Evolutionary conservation across 148 eudicot genomes (phyloP).

Genomic region (Nyssa sinensis): DNA sequence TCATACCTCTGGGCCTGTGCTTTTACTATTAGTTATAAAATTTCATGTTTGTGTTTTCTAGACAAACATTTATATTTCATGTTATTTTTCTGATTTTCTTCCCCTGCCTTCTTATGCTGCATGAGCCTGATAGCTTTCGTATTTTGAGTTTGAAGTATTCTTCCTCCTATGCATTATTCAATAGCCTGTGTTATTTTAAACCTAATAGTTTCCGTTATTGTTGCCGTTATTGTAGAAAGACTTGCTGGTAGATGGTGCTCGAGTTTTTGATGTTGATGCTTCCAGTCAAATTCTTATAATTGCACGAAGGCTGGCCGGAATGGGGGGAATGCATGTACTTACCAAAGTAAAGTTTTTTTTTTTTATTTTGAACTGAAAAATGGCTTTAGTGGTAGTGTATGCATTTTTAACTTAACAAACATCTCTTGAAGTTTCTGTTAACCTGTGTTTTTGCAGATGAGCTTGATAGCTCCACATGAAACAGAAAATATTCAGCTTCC

Average conservation of each 20-base stretch:
- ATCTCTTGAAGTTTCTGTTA: neutral
- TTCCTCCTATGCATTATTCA: neutral
- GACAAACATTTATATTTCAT: too few relatives aligned
- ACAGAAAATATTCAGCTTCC: conserved; percentile 67
- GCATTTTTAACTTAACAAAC: conserved; percentile 5
- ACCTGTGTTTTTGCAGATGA: conserved; percentile 48
- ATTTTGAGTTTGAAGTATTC: conserved; percentile 1
- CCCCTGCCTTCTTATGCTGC: neutral
- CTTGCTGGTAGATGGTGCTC: conserved; percentile 62
- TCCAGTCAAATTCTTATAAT: conserved; percentile 43
- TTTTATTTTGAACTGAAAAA: neutral
- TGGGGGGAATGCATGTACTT: conserved; percentile 63
- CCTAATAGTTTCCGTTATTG: neutral
- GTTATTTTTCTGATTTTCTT: too few relatives aligned
- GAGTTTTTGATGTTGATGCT: conserved; percentile 72
- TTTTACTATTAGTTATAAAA: too few relatives aligned
- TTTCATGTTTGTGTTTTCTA: too few relatives aligned
- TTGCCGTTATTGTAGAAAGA: conserved; percentile 63
- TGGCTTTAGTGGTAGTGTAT: neutral
- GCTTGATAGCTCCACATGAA: conserved; percentile 54
- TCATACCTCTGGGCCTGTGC: too few relatives aligned
- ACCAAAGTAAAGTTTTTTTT: conserved; percentile 51
- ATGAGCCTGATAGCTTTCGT: neutral
- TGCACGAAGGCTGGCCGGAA: conserved; percentile 58
- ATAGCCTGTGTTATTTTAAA: neutral